phyloP scores from a whole-genome alignment of 169 alveolate species.

The Cryptosporidium viatorum region DNA sequence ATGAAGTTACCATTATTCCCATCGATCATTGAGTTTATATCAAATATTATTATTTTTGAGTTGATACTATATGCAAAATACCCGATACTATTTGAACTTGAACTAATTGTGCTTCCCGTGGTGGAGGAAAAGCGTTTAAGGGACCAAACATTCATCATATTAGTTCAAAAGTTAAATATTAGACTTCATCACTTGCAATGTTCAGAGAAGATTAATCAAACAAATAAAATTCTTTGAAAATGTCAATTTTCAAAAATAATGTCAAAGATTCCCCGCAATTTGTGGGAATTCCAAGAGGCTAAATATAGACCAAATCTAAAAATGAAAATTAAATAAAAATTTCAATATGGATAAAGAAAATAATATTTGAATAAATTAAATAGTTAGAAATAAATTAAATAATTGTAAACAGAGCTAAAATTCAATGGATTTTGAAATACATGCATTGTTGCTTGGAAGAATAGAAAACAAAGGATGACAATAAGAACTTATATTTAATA shows the following conservation, averaged over 20 bases:
- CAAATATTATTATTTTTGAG: constrained; percentile 35
- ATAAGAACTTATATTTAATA: neutral
- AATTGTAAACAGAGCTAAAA: neutral
- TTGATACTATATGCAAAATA: constrained; percentile 66
- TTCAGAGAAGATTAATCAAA: neutral
- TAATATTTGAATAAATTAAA: neutral
- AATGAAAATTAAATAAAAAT: neutral
- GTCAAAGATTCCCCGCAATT: neutral
- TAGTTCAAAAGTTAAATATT: neutral
- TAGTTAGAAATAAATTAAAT: neutral
- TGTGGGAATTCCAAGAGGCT: neutral
- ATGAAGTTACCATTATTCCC: constrained; percentile 57
- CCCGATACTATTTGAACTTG: constrained; percentile 44
- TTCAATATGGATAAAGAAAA: neutral
- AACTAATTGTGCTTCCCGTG: constrained; percentile 2
- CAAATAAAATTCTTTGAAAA: neutral
- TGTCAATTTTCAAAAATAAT: neutral
- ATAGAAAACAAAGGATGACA: constrained; percentile 11
- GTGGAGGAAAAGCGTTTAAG: constrained; percentile 40
- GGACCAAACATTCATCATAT: constrained; percentile 69
- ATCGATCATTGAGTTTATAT: constrained; percentile 59
- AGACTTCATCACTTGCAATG: neutral
- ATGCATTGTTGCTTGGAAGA: neutral
- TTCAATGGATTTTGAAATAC: neutral
- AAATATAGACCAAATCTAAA: neutral